Evolutionary conservation across 2,329 filamentous ascomycete species (phyloP).

Genomic region (Amesomyces nigricolor): DNA sequence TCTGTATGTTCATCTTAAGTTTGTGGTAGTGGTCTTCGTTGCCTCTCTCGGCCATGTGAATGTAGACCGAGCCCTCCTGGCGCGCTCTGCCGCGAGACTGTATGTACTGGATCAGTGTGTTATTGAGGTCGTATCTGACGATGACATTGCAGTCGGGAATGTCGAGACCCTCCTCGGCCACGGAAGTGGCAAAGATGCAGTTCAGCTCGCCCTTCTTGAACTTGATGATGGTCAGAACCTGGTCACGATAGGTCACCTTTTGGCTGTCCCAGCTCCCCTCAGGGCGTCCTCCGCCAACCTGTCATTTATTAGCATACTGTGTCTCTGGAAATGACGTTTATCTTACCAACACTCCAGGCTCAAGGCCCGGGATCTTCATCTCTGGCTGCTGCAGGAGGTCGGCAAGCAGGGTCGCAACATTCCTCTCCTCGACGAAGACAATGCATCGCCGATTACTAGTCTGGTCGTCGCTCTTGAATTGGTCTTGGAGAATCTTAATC

Average conservation of each 20-base stretch:
- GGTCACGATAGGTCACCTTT: constrained; percentile 64
- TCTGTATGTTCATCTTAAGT: constrained; percentile 54
- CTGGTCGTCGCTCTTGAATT: constrained; percentile 56
- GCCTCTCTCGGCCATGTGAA: constrained; percentile 72
- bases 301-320: constrained; percentile 7
- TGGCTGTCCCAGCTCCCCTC: constrained; percentile 51
- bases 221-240: constrained; percentile 65
- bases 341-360: constrained; percentile 56
- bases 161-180: constrained; percentile 63
- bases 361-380: constrained; percentile 54
- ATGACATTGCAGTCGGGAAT: constrained; percentile 63
- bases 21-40: constrained; percentile 56
- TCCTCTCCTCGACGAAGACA: constrained; percentile 75
- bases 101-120: constrained; percentile 88
- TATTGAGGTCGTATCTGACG: constrained; percentile 77
- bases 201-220: constrained; percentile 56
- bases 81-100: constrained; percentile 87
- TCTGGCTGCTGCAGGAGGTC: constrained; percentile 56
- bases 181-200: constrained; percentile 61
- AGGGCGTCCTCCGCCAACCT: constrained; percentile 39
- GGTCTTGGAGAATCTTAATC: constrained; percentile 51
- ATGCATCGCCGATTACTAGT: constrained; percentile 57
- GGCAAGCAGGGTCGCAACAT: constrained; percentile 68
- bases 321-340: constrained; percentile 6
- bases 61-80: constrained; percentile 69